Percentiles rank a stretch among this genome's conserved stretches.
phyloP scores from a whole-genome alignment of 2,329 filamentous ascomycete species.

The Dothideomycetes sp. region DNA sequence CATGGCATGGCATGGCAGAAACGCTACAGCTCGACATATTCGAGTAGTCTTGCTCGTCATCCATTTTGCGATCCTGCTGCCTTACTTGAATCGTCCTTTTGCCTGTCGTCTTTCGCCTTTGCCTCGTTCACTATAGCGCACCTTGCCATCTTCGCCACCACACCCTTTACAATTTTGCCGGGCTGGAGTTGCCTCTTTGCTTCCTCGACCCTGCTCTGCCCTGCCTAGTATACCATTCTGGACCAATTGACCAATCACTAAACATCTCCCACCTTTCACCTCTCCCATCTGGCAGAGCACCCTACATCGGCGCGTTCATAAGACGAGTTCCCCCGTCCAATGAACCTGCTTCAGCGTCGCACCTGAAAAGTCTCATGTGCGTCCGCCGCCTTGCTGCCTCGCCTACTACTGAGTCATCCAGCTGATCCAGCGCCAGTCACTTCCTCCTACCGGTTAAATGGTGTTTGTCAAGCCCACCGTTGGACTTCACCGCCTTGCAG shows the following conservation, averaged over 20 bases:
- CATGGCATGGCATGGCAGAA: too few relatives aligned
- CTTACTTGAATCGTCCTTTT: background rate
- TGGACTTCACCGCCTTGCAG: constrained; percentile 84
- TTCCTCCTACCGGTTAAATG: constrained; percentile 75
- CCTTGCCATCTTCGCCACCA: too few relatives aligned
- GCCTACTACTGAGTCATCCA: constrained; percentile 21
- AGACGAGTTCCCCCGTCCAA: constrained; percentile 88
- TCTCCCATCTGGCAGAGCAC: too few relatives aligned
- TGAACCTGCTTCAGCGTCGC: constrained; percentile 74
- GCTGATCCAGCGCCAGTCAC: constrained; percentile 25
- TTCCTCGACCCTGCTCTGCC: too few relatives aligned
- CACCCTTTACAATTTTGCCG: too few relatives aligned
- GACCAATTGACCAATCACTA: too few relatives aligned
- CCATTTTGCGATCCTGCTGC: background rate
- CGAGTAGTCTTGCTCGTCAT: background rate
- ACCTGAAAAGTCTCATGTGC: constrained; percentile 51
- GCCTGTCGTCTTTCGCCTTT: background rate
- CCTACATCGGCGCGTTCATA: constrained; percentile 64
- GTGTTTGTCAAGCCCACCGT: constrained; percentile 56
- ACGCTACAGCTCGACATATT: background rate
- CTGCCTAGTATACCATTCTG: too few relatives aligned
- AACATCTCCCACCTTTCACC: too few relatives aligned
- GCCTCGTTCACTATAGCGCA: too few relatives aligned
- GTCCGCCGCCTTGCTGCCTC: too few relatives aligned
- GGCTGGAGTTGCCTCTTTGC: too few relatives aligned